Evolutionary conservation across 2,329 filamentous ascomycete genomes (phyloP).

Genomic region (Grosmannia clavigera): DNA sequence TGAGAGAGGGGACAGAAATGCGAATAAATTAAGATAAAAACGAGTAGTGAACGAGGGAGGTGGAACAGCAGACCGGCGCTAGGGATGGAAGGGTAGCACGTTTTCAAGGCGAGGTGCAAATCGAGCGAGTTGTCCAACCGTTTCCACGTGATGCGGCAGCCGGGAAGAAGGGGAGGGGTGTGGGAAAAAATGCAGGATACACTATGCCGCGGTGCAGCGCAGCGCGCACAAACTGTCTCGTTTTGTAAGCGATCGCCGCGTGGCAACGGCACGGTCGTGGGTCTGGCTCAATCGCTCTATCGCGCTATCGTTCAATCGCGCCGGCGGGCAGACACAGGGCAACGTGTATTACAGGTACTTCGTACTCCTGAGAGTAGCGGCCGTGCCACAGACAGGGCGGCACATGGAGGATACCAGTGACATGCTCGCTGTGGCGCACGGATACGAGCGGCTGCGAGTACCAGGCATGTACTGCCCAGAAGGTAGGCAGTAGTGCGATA

Average conservation of each 20-base stretch:
- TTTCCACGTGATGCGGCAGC: slow-evolving; percentile 2
- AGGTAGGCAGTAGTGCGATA: background rate
- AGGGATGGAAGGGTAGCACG: slow-evolving; percentile 13
- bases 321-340: background rate
- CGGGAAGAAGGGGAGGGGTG: background rate
- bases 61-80: slow-evolving; percentile 8
- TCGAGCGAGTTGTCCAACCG: background rate
- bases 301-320: background rate
- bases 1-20: background rate
- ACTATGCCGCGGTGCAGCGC: background rate
- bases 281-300: too few relatives aligned
- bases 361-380: too few relatives aligned
- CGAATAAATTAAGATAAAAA: background rate
- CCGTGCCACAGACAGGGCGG: too few relatives aligned
- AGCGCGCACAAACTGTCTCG: background rate
- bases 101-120: slow-evolving; percentile 4
- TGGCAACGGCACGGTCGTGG: background rate
- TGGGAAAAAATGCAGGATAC: background rate
- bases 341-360: background rate
- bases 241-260: slow-evolving; percentile 3
- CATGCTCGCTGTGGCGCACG: background rate
- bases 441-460: background rate
- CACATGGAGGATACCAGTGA: background rate
- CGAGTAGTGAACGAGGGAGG: background rate
- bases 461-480: background rate